A percentile compares a stretch with the other conserved stretches of the same genome.
Conservation (phyloP, 2,329 filamentous ascomycete species). For the Penicillium sclerotiorum region DNA sequence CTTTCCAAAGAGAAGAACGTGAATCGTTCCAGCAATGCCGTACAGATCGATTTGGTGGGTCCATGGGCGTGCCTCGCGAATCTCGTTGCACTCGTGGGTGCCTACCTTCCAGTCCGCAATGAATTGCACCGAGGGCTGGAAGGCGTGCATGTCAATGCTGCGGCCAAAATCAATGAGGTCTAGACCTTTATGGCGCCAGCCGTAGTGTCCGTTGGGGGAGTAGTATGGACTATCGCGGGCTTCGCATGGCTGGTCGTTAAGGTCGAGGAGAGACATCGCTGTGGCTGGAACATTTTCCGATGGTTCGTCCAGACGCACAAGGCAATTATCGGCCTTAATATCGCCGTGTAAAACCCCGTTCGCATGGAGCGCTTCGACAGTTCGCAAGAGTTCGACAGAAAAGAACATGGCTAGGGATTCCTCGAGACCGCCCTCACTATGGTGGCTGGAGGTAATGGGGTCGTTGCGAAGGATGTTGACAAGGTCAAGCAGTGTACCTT, state of each 20-base stretch:
- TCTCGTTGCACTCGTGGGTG: constrained; percentile 88
- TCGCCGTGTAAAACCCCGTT: constrained; percentile 86
- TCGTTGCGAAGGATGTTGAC: constrained; percentile 83
- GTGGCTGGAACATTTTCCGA: constrained; percentile 26
- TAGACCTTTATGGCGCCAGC: constrained; percentile 80
- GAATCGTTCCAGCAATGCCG: constrained; percentile 83
- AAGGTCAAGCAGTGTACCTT: constrained; percentile 92
- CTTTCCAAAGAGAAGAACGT: constrained; percentile 87
- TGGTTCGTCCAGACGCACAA: constrained; percentile 73
- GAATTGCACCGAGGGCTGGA: constrained; percentile 76
- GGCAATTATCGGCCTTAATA: constrained; percentile 92
- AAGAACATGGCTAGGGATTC: constrained; percentile 95
- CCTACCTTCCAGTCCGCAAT: constrained; percentile 93
- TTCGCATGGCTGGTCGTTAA: constrained; percentile 26
- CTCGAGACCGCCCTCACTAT: constrained; percentile 71
- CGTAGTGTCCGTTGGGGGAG: constrained; percentile 69
- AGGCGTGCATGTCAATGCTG: constrained; percentile 88
- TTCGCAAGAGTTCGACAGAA: constrained; percentile 84
- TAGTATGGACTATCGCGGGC: constrained; percentile 57
- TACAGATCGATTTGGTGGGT: constrained; percentile 98
- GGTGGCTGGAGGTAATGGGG: constrained; percentile 49
- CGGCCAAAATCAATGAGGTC: constrained; percentile 93
- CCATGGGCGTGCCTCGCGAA: constrained; percentile 92
- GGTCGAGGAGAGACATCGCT: constrained; percentile 33
- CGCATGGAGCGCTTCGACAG: constrained; percentile 80